These are phyloP conservation scores for Scedosporium aurantiacum DNA, from an alignment of 2,329 filamentous ascomycete species.

Conservation along the genomic window DNA sequence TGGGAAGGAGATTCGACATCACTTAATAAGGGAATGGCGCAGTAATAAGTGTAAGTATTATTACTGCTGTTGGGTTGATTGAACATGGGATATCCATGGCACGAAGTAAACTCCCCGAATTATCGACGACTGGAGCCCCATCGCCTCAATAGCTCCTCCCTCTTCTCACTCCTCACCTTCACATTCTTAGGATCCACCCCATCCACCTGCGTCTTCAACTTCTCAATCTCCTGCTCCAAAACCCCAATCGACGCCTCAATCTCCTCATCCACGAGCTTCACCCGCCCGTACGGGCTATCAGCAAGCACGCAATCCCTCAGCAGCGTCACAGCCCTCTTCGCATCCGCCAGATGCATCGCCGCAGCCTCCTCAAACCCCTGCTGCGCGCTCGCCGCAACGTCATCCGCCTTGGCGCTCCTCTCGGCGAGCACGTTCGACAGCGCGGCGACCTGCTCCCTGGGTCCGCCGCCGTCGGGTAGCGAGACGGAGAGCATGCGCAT, in stretches of 20 bases:
- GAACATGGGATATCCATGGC: not conserved
- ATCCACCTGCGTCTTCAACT: conserved; percentile 26
- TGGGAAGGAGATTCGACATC: too few species aligned
- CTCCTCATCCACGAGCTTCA: conserved; percentile 40
- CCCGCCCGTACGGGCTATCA: conserved; percentile 37
- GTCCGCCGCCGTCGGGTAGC: conserved; percentile 21
- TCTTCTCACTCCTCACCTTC: conserved; percentile 31
- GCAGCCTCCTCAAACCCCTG: conserved; percentile 35
- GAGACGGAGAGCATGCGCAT: conserved; percentile 34
- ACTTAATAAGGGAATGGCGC: too few species aligned
- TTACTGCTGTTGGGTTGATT: not conserved
- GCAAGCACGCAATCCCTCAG: conserved; percentile 40
- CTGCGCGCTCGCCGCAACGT: conserved; percentile 34
- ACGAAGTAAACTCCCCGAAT: not conserved
- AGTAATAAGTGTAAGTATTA: too few species aligned
- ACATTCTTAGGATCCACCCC: conserved; percentile 25
- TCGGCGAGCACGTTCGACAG: conserved; percentile 27
- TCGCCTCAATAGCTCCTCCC: conserved; percentile 35
- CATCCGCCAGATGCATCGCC: conserved; percentile 33
- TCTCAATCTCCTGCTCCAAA: conserved; percentile 32
- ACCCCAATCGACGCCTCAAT: conserved; percentile 39
- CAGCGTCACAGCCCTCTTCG: conserved; percentile 34
- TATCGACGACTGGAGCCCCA: conserved; percentile 21
- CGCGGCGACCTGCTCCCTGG: conserved; percentile 16
- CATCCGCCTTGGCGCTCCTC: conserved; percentile 29